phyloP scores from a whole-genome alignment of 106 monocot species.

The Amphibolis antarctica region DNA sequence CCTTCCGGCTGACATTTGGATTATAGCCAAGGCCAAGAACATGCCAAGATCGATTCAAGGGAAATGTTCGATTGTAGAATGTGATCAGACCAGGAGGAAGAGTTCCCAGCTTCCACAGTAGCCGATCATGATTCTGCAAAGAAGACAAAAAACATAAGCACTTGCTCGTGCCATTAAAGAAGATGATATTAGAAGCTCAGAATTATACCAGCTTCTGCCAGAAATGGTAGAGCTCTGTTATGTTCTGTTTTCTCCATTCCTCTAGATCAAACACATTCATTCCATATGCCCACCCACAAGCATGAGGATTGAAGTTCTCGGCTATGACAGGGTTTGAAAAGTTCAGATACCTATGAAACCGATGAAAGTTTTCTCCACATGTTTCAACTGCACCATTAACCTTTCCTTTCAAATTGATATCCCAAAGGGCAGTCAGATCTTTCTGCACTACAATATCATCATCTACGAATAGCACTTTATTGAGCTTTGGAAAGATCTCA shows the following conservation, averaged over 20 bases:
- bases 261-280: conserved; percentile 79
- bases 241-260: conserved; percentile 63
- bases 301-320: conserved; percentile 54
- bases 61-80: conserved; percentile 43
- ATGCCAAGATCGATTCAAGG: conserved; percentile 54
- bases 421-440: conserved; percentile 54
- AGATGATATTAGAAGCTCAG: background rate
- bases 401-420: conserved; percentile 45
- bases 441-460: conserved; percentile 74
- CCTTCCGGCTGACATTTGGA: conserved; percentile 28
- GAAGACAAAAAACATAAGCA: background rate
- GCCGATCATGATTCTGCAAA: conserved; percentile 51
- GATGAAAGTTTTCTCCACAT: conserved; percentile 55
- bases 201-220: conserved; percentile 81
- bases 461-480: conserved; percentile 67
- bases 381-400: conserved; percentile 85
- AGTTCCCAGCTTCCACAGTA: conserved; percentile 62
- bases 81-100: conserved; percentile 70
- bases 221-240: conserved; percentile 53
- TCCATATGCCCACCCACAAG: conserved; percentile 86
- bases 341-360: conserved; percentile 62
- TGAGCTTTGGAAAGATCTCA: conserved; percentile 59
- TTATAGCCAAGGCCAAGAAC: conserved; percentile 67
- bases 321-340: conserved; percentile 67
- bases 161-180: too few relatives aligned